Conservation (phyloP, 768 basidiomycete species). For the Suillus spraguei region DNA sequence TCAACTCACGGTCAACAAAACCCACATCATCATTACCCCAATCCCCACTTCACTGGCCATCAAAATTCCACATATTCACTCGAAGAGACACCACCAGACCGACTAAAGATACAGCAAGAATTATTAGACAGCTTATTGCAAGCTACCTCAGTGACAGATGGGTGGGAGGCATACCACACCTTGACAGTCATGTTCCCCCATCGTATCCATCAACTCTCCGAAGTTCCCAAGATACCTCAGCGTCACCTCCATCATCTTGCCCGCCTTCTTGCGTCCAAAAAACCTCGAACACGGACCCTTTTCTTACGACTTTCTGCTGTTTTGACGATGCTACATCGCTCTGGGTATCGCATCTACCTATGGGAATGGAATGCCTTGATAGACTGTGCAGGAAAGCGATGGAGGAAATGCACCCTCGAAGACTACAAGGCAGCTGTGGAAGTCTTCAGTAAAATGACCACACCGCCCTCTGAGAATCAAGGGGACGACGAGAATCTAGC, state of each 20-base stretch:
- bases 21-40: constrained; percentile 5
- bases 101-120: constrained; percentile 24
- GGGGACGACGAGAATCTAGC: constrained; percentile 37
- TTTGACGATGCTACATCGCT: constrained; percentile 54
- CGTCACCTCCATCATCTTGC: constrained; percentile 61
- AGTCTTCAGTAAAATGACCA: constrained; percentile 63
- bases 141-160: constrained; percentile 33
- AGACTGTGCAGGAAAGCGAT: constrained; percentile 65
- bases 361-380: constrained; percentile 82
- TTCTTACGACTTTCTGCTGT: constrained; percentile 75
- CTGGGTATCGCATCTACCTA: constrained; percentile 55
- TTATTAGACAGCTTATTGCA: constrained; percentile 37
- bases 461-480: constrained; percentile 30
- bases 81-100: constrained; percentile 12
- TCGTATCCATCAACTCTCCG: constrained; percentile 10
- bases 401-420: constrained; percentile 54
- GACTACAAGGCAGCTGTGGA: constrained; percentile 64
- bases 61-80: background rate
- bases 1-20: constrained; percentile 14
- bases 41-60: background rate
- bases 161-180: constrained; percentile 47
- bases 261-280: constrained; percentile 55
- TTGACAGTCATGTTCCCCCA: constrained; percentile 28
- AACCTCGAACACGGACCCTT: constrained; percentile 57
- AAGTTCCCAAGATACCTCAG: constrained; percentile 28